Evolutionary conservation across 1,284 basidiomycete genomes (phyloP).

Genomic region (Pisolithus thermaeus): DNA sequence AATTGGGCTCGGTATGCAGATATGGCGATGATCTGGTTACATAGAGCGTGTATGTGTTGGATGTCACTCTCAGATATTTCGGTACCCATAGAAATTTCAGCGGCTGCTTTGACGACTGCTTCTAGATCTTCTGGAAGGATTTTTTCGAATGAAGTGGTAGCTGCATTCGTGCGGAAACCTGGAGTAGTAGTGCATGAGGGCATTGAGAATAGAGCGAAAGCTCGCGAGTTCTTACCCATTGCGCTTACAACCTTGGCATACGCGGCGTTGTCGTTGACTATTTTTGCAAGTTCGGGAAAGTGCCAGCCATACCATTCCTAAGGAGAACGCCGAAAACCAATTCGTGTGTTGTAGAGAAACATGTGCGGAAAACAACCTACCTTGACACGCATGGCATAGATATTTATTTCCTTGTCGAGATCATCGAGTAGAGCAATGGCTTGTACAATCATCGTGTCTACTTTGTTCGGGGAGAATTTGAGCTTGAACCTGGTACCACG

Average conservation of each 20-base stretch:
- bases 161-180: conserved; percentile 93
- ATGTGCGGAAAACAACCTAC: conserved; percentile 37
- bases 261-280: conserved; percentile 93
- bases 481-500: conserved; percentile 79
- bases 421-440: conserved; percentile 98
- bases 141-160: conserved; percentile 78
- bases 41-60: conserved; percentile 89
- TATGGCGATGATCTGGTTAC: conserved; percentile 96
- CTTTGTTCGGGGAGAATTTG: conserved; percentile 99
- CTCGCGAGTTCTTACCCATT: conserved; percentile 58
- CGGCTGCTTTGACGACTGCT: conserved; percentile 85
- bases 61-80: conserved; percentile 97
- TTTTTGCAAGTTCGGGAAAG: conserved; percentile 99
- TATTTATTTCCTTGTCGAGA: conserved; percentile 99
- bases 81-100: conserved; percentile 97
- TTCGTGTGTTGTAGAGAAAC: not conserved
- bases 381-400: conserved; percentile 98
- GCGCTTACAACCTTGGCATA: conserved; percentile 88
- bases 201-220: not conserved
- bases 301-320: conserved; percentile 99
- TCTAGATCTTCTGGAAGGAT: conserved; percentile 96
- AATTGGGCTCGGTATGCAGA: conserved; percentile 91
- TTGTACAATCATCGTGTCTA: conserved; percentile 99
- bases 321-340: conserved; percentile 3
- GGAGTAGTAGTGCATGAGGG: conserved; percentile 11